Evolutionary conservation across 306 rosid genomes (phyloP).

Genomic region (Castanea mollissima): DNA sequence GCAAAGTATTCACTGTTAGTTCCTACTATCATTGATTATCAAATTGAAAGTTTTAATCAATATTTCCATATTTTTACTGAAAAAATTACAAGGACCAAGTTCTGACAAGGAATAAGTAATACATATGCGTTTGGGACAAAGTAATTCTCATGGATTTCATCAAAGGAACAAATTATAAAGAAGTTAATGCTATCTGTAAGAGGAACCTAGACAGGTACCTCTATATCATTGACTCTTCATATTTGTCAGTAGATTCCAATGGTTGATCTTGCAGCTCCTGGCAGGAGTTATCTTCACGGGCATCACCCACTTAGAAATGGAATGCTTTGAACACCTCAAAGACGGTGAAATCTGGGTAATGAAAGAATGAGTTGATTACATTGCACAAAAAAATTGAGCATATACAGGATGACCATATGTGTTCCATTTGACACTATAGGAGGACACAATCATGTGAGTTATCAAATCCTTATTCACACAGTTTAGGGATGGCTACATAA

Average conservation of each 20-base stretch:
- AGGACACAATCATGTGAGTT: neutral
- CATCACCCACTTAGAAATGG: conserved; percentile 14
- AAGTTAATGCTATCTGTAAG: neutral
- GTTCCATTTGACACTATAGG: neutral
- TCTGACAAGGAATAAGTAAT: neutral
- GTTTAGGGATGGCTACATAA: neutral
- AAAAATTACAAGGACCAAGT: neutral
- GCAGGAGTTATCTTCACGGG: conserved; percentile 20
- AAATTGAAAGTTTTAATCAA: neutral
- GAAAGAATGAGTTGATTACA: neutral
- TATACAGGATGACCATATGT: neutral
- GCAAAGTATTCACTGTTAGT: conserved; percentile 19
- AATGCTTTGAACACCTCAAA: conserved; percentile 32
- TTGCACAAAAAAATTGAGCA: neutral
- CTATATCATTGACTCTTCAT: conserved; percentile 23
- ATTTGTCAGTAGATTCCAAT: conserved; percentile 27
- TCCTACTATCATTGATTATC: neutral
- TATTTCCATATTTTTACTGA: neutral
- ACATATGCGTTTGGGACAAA: neutral
- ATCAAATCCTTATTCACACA: neutral
- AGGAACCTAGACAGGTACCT: conserved; percentile 33
- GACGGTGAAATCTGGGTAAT: conserved; percentile 30
- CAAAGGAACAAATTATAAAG: neutral
- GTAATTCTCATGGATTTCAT: neutral
- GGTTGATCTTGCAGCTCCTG: conserved; percentile 29